phyloP scores from a whole-genome alignment of 257 asterid species.

The Ajuga chamaepitys region DNA sequence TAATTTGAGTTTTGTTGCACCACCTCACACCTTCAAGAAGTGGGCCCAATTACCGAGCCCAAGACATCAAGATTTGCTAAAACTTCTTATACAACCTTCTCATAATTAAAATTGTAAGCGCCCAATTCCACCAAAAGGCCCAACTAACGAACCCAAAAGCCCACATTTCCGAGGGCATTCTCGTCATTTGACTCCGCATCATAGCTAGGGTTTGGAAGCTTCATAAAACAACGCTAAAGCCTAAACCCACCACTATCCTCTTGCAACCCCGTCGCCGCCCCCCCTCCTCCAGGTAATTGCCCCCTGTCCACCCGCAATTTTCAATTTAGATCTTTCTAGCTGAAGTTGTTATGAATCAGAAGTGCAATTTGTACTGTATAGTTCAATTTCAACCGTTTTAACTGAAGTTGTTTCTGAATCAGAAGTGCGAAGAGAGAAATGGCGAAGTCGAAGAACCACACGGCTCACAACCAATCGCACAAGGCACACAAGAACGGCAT shows the following conservation, averaged over 20 bases:
- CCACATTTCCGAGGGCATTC: neutral
- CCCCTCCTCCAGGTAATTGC: slow-evolving; percentile 9
- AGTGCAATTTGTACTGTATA: neutral
- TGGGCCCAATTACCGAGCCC: neutral
- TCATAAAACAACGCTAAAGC: slow-evolving; percentile 18
- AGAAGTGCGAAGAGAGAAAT: slow-evolving; percentile 24
- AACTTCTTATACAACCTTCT: too few relatives aligned
- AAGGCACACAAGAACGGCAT: slow-evolving; percentile 88
- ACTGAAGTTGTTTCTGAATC: neutral
- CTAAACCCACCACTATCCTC: slow-evolving; percentile 1
- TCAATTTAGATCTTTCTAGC: neutral
- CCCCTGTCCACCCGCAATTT: neutral
- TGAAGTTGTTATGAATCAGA: neutral
- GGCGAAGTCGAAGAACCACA: slow-evolving; percentile 96
- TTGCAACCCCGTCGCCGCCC: neutral
- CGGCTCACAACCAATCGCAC: slow-evolving; percentile 84
- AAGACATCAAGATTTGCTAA: too few relatives aligned
- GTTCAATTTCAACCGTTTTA: neutral
- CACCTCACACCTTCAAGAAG: too few relatives aligned
- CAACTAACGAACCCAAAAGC: neutral
- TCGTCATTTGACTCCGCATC: slow-evolving; percentile 4
- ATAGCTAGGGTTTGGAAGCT: slow-evolving; percentile 23
- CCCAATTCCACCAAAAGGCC: neutral
- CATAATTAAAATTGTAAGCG: neutral
- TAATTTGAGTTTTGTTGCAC: too few relatives aligned